Evolutionary conservation across 2,329 filamentous ascomycete genomes (phyloP).

Genomic region (Cordyceps fumosorosea): DNA sequence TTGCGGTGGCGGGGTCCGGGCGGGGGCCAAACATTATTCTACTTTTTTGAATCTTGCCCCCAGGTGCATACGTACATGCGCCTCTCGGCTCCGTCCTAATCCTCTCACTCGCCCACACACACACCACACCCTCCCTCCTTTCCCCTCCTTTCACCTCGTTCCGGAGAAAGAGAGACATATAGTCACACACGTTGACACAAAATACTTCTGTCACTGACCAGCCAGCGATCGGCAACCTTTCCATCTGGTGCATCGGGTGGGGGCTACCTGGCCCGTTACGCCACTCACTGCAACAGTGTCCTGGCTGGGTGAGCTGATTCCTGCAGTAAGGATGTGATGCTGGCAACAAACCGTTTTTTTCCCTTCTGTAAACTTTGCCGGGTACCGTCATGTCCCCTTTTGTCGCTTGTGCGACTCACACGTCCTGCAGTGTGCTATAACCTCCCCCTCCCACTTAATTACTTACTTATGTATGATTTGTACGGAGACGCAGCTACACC

Average conservation of each 20-base stretch:
- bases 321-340: conserved; percentile 2
- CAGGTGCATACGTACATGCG: neutral
- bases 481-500: neutral
- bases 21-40: neutral
- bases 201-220: neutral
- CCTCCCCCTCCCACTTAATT: neutral
- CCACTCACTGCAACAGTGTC: conserved; percentile 4
- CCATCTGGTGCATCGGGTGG: conserved; percentile 4
- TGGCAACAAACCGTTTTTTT: conserved; percentile 1
- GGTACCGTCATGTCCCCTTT: neutral
- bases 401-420: conserved; percentile 2
- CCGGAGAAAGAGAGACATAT: neutral
- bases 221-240: conserved; percentile 1
- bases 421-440: conserved; percentile 3
- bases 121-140: neutral
- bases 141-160: too few species aligned
- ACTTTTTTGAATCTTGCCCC: neutral
- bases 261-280: conserved; percentile 3
- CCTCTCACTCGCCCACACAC: too few species aligned
- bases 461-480: neutral
- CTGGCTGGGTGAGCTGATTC: conserved; percentile 3
- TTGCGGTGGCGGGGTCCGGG: neutral
- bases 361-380: neutral
- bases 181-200: neutral
- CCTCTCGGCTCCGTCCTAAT: neutral